phyloP scores from a whole-genome alignment of 2,329 filamentous ascomycete genomes.

The Colletotrichum theobromicola region DNA sequence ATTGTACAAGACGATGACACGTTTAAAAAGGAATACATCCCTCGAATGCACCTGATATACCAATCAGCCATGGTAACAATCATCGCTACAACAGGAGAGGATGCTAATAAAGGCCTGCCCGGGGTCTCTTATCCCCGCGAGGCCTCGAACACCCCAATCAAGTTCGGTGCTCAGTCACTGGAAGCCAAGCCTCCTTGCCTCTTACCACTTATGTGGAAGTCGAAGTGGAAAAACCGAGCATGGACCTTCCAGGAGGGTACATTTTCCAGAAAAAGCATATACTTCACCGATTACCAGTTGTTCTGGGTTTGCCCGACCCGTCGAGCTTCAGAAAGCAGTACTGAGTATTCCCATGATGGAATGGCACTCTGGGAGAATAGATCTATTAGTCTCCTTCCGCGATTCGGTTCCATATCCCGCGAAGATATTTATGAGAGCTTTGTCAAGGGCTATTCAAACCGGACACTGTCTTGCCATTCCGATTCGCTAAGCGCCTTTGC shows the following conservation, averaged over 20 bases:
- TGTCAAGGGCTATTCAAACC: background rate
- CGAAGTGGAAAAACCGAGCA: background rate
- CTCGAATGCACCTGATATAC: background rate
- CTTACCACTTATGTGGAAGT: background rate
- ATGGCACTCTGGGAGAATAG: background rate
- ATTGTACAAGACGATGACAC: background rate
- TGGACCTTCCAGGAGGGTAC: background rate
- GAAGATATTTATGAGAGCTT: background rate
- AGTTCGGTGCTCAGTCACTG: background rate
- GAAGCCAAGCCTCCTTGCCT: background rate
- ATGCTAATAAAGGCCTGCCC: background rate
- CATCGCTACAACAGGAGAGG: background rate
- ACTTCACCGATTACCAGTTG: background rate
- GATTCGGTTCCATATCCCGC: background rate
- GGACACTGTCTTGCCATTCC: background rate
- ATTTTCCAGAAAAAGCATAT: background rate
- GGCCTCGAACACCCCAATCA: background rate
- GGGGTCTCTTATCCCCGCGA: background rate
- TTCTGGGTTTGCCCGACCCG: background rate
- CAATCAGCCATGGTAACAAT: background rate
- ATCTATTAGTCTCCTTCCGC: background rate
- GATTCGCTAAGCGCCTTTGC: background rate
- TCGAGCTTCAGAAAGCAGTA: background rate
- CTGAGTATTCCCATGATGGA: background rate
- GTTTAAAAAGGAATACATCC: background rate